Base-by-base conservation (phyloP, 768 basidiomycete genomes). In the Auriscalpium orientale region DNA sequence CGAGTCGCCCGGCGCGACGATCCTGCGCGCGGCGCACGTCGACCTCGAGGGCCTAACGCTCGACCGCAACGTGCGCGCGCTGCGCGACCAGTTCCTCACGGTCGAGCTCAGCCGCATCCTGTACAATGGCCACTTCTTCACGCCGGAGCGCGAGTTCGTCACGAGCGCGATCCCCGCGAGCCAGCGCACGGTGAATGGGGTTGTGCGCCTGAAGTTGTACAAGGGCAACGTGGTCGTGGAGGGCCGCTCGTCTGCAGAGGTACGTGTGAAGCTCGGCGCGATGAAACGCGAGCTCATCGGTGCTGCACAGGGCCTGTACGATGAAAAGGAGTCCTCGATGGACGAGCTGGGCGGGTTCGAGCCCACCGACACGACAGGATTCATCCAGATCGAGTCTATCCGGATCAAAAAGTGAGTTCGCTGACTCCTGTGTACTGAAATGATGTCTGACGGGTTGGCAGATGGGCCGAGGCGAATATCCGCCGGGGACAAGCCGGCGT, bases 61-160 rank as follows among this genome's bases (percentile, higher is more conserved):
- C 57, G 97, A 99, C 76, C 82, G 95, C 65, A 97, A 95, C 71
- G 94, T 99, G 61, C 89, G 97, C 55, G 87, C 91, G 20, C 77
- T 98, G 55, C 81, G 97, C 36, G 97, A 99, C 71, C 89, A 92
- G 68, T 99, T 98, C 74, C 79, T 97, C 64, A 98, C 97, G 21
- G 77, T 91, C 65, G 87, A 88, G 69, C 78, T 98, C 54, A 85
- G 90, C 70, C 78, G 86, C 63, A 95, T 99, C 66, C 76, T 99
- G 49, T 98, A 99, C 79, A 98, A 98, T 68, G 97, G 95, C 38
- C 93, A 95, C 76, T 98, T 93, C 84, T 99, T 98, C 81, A 95
- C 94, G n/a, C 95, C 97, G 47, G 97, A 98, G 74, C 82, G 95
- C 62, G 97, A 98, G 74, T 98, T 98, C 67, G 75, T 98, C 66